Evolutionary conservation across 2,329 filamentous ascomycete genomes (phyloP).

Genomic region (Talaromyces sp.): DNA sequence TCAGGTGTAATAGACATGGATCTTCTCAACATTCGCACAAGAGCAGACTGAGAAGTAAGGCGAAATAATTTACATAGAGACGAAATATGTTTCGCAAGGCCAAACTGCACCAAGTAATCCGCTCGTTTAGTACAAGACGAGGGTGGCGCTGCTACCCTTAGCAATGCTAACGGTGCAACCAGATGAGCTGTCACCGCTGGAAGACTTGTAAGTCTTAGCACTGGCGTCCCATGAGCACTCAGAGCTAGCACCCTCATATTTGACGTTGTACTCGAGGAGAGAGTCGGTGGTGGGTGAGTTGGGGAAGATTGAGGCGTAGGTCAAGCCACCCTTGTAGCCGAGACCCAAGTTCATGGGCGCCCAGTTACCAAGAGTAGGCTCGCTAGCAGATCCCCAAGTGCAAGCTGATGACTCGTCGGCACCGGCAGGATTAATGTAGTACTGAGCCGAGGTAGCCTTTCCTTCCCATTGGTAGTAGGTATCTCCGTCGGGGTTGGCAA

Average conservation of each 20-base stretch:
- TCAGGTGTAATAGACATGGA: too few relatives aligned
- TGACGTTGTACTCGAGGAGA: conserved; percentile 72
- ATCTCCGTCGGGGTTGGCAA: conserved; percentile 68
- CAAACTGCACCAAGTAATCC: too few relatives aligned
- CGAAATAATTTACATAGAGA: too few relatives aligned
- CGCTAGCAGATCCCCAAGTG: conserved; percentile 55
- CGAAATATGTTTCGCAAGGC: too few relatives aligned
- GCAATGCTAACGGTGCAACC: too few relatives aligned
- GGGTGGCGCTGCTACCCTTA: too few relatives aligned
- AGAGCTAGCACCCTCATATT: conserved; percentile 56
- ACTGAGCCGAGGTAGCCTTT: conserved; percentile 79
- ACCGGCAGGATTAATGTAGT: conserved; percentile 89
- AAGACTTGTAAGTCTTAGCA: too few relatives aligned
- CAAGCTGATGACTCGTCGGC: conserved; percentile 66
- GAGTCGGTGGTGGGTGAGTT: conserved; percentile 72
- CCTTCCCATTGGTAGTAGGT: conserved; percentile 77
- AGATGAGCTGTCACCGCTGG: too few relatives aligned
- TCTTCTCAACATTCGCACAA: too few relatives aligned
- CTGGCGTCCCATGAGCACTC: too few relatives aligned
- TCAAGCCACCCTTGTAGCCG: conserved; percentile 63
- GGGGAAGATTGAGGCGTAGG: conserved; percentile 79
- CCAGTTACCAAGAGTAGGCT: conserved; percentile 87
- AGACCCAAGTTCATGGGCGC: conserved; percentile 83
- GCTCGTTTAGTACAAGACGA: too few relatives aligned
- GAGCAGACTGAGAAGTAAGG: too few relatives aligned